Conservation (phyloP, 2,329 filamentous ascomycete genomes). For the Elsinoe necatrix region DNA sequence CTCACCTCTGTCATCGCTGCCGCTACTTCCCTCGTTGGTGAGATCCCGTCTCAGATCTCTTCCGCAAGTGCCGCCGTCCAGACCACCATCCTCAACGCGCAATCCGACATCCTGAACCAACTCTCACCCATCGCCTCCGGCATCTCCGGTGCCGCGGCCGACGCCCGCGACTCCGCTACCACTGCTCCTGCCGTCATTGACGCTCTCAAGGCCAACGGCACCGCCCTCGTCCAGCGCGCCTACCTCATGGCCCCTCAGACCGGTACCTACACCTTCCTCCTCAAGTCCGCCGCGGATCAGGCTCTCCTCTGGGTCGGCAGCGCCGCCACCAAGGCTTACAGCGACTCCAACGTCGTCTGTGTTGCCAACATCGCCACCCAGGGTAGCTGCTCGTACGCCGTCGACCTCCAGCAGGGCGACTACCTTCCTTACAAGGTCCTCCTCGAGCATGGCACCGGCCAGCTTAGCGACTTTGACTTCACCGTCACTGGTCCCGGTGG, state of each 20-base stretch:
- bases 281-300: conserved; percentile 7
- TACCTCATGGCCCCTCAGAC: conserved; percentile 4
- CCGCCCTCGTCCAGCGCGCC: conserved; percentile 10
- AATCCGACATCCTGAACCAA: neutral
- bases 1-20: neutral
- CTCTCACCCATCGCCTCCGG: conserved; percentile 1
- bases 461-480: conserved; percentile 11
- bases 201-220: conserved; percentile 8
- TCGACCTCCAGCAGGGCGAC: conserved; percentile 11
- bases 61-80: conserved; percentile 8
- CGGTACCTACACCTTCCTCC: conserved; percentile 11
- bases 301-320: conserved; percentile 1
- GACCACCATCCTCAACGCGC: neutral
- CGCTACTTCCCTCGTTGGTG: conserved; percentile 3
- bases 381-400: conserved; percentile 3
- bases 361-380: conserved; percentile 6
- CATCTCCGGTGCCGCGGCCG: neutral
- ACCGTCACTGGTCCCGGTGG: conserved; percentile 6
- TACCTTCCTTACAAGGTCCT: conserved; percentile 10
- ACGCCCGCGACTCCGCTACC: neutral
- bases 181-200: neutral
- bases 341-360: conserved; percentile 9
- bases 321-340: neutral
- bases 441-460: conserved; percentile 9
- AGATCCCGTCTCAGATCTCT: neutral